Base-by-base conservation (phyloP, 164 flowering plant genomes). In the Vitis rupestris region DNA sequence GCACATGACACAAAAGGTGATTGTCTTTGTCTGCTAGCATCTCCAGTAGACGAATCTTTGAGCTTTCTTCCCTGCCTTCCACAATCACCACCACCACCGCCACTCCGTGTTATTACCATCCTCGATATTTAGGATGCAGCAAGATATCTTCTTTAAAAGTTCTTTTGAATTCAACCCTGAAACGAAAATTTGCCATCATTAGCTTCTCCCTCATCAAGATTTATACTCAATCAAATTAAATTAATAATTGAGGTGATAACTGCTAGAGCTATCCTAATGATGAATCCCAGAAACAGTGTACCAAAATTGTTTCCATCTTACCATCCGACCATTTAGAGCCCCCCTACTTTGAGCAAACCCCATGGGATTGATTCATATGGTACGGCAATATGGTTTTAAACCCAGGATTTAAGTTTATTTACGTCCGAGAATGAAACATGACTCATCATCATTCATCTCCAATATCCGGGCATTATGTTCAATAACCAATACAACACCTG, bases 131-230 rank as follows among this genome's bases (percentile, higher is more conserved):
- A 37, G 44, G 44, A 37, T 23, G 27, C 27, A 23, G 27, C 27
- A 23, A 23, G 27, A 23, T 23, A 13, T 48, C 54, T n/a, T 57
- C 10, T 6, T 14, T 37, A 37, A 37, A 37, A 47, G 47, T 8
- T 62, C 49, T 61, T 10, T 49, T 15, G 17, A 48, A 62, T 47
- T 62, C 65, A 62, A 16, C 9, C 65, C 65, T 62, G 23, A 62
- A 44, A 62, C 9, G 51, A 16, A 48, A 63, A 63, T 10, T 63
- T 17, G 53, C 17, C 0, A 14, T 49, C 47, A 2, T 31, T 61
- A 44, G 49, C 49, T 48, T 17, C 63, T 13, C 13, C 31, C 63
- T 23, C 8, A 48, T 60, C 17, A 10, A 31, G 15, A 60, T 31
- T 31, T 14, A 31, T 30, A 30, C 63, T 12, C 63, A 51, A 15